Evolutionary conservation across 805 yeast species (phyloP).

Genomic region (Metschnikowia henanensis): DNA sequence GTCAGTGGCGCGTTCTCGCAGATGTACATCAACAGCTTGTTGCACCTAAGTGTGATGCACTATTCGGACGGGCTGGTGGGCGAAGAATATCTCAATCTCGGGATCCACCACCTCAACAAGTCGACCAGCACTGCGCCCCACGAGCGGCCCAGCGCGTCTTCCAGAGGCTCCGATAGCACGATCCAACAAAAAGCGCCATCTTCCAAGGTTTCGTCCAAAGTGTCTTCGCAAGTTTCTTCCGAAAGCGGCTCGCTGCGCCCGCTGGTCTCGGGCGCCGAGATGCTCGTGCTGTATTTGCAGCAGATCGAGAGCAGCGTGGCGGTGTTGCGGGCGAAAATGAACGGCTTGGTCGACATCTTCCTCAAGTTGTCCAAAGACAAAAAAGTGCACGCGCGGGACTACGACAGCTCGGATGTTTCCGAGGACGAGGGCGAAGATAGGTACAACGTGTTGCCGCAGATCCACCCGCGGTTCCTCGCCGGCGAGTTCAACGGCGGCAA

Average conservation of each 20-base stretch:
- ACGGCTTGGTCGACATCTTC: slow-evolving; percentile 30
- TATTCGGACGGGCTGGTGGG: slow-evolving; percentile 23
- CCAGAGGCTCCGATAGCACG: slow-evolving; percentile 16
- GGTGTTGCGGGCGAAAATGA: slow-evolving; percentile 32
- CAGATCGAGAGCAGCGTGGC: slow-evolving; percentile 42
- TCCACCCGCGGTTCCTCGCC: slow-evolving; percentile 66
- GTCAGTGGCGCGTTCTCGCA: slow-evolving; percentile 58
- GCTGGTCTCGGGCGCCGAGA: slow-evolving; percentile 12
- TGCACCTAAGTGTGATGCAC: slow-evolving; percentile 52
- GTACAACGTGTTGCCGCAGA: slow-evolving; percentile 52
- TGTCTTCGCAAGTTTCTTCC: background rate
- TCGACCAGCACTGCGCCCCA: slow-evolving; percentile 15
- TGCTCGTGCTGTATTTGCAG: slow-evolving; percentile 29
- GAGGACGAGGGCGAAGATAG: slow-evolving; percentile 37
- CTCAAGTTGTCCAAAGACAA: slow-evolving; percentile 34
- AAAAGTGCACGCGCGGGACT: slow-evolving; percentile 31
- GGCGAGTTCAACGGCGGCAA: slow-evolving; percentile 77
- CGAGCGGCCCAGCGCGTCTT: slow-evolving; percentile 8
- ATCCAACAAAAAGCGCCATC: slow-evolving; percentile 1
- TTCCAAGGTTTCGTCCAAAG: background rate
- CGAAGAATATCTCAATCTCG: slow-evolving; percentile 32
- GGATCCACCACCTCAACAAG: slow-evolving; percentile 28
- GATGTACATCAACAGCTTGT: slow-evolving; percentile 60
- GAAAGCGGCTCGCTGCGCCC: slow-evolving; percentile 6
- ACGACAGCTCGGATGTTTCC: slow-evolving; percentile 38